These are phyloP conservation scores for Metarhizium humberi DNA, from an alignment of 2,329 filamentous ascomycete genomes.

Conservation along the genomic window DNA sequence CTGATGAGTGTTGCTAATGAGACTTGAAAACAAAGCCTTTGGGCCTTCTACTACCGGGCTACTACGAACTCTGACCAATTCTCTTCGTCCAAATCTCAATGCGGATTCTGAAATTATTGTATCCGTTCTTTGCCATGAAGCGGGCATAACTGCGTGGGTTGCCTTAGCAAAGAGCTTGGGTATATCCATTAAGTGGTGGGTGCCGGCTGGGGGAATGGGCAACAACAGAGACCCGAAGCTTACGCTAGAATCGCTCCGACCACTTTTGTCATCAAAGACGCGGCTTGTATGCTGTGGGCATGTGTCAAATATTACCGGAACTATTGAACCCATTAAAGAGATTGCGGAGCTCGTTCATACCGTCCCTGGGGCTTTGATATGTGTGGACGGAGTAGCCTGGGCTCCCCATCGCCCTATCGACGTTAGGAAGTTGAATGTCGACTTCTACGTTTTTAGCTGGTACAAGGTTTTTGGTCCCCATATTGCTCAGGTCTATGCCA, in stretches of 20 bases:
- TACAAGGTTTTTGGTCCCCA: constrained; percentile 79
- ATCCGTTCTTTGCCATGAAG: constrained; percentile 65
- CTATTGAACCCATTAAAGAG: constrained; percentile 45
- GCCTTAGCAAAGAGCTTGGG: constrained; percentile 46
- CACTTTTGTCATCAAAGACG: constrained; percentile 53
- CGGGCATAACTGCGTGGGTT: constrained; percentile 66
- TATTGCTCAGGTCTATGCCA: constrained; percentile 60
- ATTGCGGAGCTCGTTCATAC: constrained; percentile 9
- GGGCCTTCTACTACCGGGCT: constrained; percentile 68
- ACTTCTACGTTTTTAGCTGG: constrained; percentile 71
- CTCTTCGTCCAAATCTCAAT: constrained; percentile 33
- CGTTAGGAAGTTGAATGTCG: constrained; percentile 57
- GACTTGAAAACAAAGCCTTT: constrained; percentile 22
- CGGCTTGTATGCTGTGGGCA: constrained; percentile 66
- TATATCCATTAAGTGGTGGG: neutral
- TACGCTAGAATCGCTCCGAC: constrained; percentile 37
- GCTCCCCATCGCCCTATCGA: constrained; percentile 65
- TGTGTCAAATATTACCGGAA: constrained; percentile 64
- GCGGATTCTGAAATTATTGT: constrained; percentile 57
- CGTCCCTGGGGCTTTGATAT: constrained; percentile 43
- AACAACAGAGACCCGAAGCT: constrained; percentile 32
- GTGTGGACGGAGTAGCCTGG: constrained; percentile 68
- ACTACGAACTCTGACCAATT: constrained; percentile 57
- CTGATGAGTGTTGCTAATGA: neutral
- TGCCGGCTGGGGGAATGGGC: constrained; percentile 10